Conservation (phyloP, 2,329 filamentous ascomycete species). For the Coleophoma cylindrospora region DNA sequence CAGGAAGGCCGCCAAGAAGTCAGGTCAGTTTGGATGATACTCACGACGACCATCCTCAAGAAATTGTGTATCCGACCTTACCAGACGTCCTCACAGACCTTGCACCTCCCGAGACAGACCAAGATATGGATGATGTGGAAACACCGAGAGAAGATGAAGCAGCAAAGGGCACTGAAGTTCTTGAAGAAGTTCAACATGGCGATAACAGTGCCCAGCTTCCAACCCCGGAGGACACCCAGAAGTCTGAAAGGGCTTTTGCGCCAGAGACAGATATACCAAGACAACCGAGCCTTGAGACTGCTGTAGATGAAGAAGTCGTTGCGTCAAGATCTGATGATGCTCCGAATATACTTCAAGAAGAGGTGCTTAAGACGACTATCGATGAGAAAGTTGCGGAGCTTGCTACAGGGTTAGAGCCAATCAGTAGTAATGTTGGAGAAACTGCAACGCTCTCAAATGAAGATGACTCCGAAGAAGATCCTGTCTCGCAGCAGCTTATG, state of each 20-base stretch:
- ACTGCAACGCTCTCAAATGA: background rate
- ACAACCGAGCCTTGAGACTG: background rate
- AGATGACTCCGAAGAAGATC: background rate
- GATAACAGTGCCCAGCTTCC: conserved; percentile 13
- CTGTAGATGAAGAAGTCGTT: background rate
- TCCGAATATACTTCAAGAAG: too few relatives aligned
- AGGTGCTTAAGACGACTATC: background rate
- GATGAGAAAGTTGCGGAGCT: too few relatives aligned
- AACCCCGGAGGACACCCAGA: conserved; percentile 21
- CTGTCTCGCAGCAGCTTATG: background rate
- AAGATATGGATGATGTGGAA: too few relatives aligned
- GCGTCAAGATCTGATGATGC: background rate
- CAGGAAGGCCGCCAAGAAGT: background rate
- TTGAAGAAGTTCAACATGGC: background rate
- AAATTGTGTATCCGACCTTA: background rate
- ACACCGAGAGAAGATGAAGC: too few relatives aligned
- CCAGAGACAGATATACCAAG: conserved; percentile 9
- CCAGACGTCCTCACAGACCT: background rate
- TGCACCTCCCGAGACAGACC: background rate
- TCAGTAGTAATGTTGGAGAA: too few relatives aligned
- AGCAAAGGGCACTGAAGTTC: too few relatives aligned
- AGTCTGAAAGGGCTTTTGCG: conserved; percentile 3
- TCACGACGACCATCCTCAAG: background rate
- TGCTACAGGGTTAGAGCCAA: background rate
- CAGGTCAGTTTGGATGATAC: background rate